Percentiles rank a stretch among this genome's conserved stretches.
phyloP scores from a whole-genome alignment of 163 green algal species.

The Trebouxia gelatinosa region DNA sequence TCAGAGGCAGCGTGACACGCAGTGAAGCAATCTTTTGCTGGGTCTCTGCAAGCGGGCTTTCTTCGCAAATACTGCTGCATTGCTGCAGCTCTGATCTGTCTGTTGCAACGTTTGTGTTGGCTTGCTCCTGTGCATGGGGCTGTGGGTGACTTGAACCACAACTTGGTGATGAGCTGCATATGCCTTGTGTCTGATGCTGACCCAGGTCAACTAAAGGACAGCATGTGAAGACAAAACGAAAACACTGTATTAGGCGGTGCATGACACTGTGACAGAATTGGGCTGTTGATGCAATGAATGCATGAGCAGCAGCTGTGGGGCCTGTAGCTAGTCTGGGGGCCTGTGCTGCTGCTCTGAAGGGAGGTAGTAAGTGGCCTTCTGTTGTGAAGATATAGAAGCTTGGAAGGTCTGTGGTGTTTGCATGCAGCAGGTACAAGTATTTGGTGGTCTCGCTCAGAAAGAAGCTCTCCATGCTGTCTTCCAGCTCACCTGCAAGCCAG shows the following conservation, averaged over 20 bases:
- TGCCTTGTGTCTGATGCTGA: too few species aligned
- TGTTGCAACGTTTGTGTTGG: slow-evolving; percentile 14
- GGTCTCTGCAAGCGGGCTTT: not conserved
- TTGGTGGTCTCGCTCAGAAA: slow-evolving; percentile 85
- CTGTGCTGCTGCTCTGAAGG: slow-evolving; percentile 27
- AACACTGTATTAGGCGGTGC: too few species aligned
- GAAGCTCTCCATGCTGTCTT: slow-evolving; percentile 83
- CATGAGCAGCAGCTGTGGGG: not conserved
- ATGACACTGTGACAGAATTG: not conserved
- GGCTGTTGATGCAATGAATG: not conserved
- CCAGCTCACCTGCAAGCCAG: slow-evolving; percentile 51
- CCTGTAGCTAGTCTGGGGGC: too few species aligned
- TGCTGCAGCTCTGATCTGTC: slow-evolving; percentile 47
- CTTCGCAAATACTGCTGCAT: slow-evolving; percentile 32
- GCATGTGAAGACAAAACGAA: too few species aligned
- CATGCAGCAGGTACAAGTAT: slow-evolving; percentile 85
- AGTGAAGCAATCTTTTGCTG: slow-evolving; percentile 40
- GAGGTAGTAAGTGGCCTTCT: slow-evolving; percentile 81
- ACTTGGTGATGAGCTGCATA: too few species aligned
- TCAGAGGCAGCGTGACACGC: slow-evolving; percentile 51
- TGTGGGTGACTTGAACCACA: not conserved
- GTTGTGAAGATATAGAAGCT: slow-evolving; percentile 85
- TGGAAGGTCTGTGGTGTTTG: slow-evolving; percentile 48
- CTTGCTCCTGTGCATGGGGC: slow-evolving; percentile 4
- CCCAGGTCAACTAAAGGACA: too few species aligned